Conservation (phyloP, 179 eudicot species). For the Gypsophila paniculata region DNA sequence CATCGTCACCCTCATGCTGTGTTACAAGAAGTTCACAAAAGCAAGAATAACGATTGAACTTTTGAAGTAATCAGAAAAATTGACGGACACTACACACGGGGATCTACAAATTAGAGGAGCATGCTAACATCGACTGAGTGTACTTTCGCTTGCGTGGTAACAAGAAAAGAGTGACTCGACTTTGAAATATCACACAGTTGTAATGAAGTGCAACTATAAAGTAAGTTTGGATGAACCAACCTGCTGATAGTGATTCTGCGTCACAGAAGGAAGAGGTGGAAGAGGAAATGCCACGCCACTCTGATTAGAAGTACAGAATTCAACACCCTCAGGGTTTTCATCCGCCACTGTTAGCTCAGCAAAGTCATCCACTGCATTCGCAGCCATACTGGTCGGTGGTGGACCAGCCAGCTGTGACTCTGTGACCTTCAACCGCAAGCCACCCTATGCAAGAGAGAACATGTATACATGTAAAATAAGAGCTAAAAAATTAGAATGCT, state of each 20-base stretch:
- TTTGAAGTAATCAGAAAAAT: not conserved
- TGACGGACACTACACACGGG: not conserved
- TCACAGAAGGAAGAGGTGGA: constrained; percentile 56
- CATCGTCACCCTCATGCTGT: constrained; percentile 59
- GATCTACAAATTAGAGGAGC: not conserved
- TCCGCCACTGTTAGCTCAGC: constrained; percentile 46
- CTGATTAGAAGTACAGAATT: constrained; percentile 18
- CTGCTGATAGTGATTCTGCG: constrained; percentile 49
- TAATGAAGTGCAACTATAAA: not conserved
- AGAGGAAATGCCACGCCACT: constrained; percentile 29
- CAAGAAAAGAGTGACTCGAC: not conserved
- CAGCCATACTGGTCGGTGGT: constrained; percentile 82
- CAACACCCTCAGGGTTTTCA: constrained; percentile 34
- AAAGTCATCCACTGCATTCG: constrained; percentile 61
- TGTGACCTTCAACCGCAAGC: constrained; percentile 32
- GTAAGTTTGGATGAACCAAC: constrained; percentile 31
- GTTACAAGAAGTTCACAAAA: constrained; percentile 8
- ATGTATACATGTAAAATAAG: not conserved
- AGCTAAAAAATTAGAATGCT: not conserved
- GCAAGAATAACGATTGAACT: not conserved
- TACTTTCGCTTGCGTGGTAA: not conserved
- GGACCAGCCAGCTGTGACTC: constrained; percentile 32
- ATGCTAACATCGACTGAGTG: not conserved
- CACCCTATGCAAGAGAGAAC: not conserved
- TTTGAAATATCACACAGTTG: not conserved